Evolutionary conservation across 192 early-diverging fungal genomes (phyloP), one percentile per base, ranked within the genome.

Genomic region (Coemansia sp.): DNA sequence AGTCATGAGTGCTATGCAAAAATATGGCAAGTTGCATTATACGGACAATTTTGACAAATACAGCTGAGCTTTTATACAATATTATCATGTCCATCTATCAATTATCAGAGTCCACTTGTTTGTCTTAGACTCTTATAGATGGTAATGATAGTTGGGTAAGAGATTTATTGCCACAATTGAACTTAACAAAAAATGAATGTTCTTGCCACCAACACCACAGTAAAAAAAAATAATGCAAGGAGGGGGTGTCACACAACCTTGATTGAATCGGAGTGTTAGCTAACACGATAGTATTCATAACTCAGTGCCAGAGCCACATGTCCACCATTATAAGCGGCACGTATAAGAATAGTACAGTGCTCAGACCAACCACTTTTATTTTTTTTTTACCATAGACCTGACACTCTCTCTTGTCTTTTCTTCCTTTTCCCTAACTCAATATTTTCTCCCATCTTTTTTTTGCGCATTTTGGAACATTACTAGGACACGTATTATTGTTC

Each of bases 1-100:
- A 49, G 47, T 49, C 47, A 21, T 49, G 47, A 49, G 47, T 49
- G 47, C 19, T 21, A 19, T 49, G 47, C n/a, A 49, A 26, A 26
- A 49, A 49, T 49, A 49, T 21, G 19, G 19, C 19, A 9, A 10
- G 8, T 21, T 49, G 47, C 47, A 23, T 55, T 55, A 55, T 30
- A 55, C 52, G 52, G 21, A 11, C 52, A 30, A 21, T 55, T 55
- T 55, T 55, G 52, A 30, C 28, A 55, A 55, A 26, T 55, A 26
- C 10, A 5, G 52, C 26, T 14, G 21, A 11, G n/a, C 0, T 26
- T 26, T 55, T 30, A 6, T 28, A 16, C 26, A 26, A 5, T 14
- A 30, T 16, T 30, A 55, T 14, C 4, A 2, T 11, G 11, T 4
- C 3, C 14, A 30, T 28, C 52, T 28, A 26, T 14, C 28, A 16